A percentile compares a stretch with the other conserved stretches of the same genome.
Evolutionary conservation across 495 filamentous ascomycete species (phyloP).

Genomic region (Ramalina intermedia): DNA sequence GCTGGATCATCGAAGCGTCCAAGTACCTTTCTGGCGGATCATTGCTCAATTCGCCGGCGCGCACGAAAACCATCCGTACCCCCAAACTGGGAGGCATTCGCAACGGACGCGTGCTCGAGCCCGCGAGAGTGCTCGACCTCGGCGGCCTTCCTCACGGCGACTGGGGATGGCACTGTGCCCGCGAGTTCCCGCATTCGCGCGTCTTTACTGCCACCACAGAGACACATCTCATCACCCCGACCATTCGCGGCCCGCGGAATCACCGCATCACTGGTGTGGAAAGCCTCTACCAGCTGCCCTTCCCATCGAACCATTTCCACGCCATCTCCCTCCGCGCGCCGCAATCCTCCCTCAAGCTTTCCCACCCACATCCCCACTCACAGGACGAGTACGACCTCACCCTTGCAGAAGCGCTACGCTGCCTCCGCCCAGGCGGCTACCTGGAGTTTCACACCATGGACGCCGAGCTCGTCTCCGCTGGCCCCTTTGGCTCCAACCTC

Average conservation of each 20-base stretch:
- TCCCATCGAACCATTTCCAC: slow-evolving; percentile 79
- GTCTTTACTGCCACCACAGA: slow-evolving; percentile 75
- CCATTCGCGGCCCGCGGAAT: slow-evolving; percentile 69
- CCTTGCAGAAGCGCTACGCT: slow-evolving; percentile 71
- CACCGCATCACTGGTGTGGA: slow-evolving; percentile 67
- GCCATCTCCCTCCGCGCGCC: slow-evolving; percentile 84
- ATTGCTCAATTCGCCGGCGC: slow-evolving; percentile 63
- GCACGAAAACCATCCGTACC: slow-evolving; percentile 36
- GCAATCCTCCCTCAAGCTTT: slow-evolving; percentile 60
- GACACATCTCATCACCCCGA: slow-evolving; percentile 49
- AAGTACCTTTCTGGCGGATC: slow-evolving; percentile 67
- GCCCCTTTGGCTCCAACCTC: slow-evolving; percentile 60
- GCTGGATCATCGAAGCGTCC: slow-evolving; percentile 69
- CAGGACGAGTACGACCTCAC: slow-evolving; percentile 80
- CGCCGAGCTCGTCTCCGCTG: slow-evolving; percentile 72
- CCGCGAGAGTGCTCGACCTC: slow-evolving; percentile 68
- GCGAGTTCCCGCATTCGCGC: slow-evolving; percentile 67
- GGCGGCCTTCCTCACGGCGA: slow-evolving; percentile 74
- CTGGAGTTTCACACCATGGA: slow-evolving; percentile 84
- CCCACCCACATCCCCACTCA: slow-evolving; percentile 34
- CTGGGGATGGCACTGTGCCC: slow-evolving; percentile 89
- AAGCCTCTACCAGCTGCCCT: slow-evolving; percentile 67
- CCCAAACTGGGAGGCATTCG: slow-evolving; percentile 7
- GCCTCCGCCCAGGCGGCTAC: slow-evolving; percentile 83
- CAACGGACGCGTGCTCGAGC: slow-evolving; percentile 17